These are phyloP conservation scores for Kodamaea lidongshanica DNA, from an alignment of 805 yeast genomes.

Conservation along the genomic window DNA sequence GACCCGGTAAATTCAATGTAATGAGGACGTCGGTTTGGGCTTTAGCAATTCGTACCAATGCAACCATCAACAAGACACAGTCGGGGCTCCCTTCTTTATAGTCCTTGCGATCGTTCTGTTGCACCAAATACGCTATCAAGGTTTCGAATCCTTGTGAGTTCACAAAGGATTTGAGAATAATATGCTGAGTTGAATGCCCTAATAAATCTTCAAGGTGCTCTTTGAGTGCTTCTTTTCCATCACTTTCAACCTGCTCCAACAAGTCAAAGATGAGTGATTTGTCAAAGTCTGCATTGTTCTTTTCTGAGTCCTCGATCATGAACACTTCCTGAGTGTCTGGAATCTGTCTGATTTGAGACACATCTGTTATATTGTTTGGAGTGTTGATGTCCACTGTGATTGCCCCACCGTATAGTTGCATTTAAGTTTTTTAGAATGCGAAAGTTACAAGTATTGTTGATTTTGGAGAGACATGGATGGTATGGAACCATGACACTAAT, in stretches of 20 bases:
- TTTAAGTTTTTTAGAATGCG: too few species aligned
- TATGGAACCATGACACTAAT: too few species aligned
- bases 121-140: slow-evolving; percentile 4
- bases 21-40: slow-evolving; percentile 57
- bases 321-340: slow-evolving; percentile 96
- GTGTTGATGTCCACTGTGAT: slow-evolving; percentile 34
- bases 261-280: slow-evolving; percentile 62
- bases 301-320: slow-evolving; percentile 37
- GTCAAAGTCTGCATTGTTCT: slow-evolving; percentile 27
- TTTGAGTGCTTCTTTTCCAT: slow-evolving; percentile 38
- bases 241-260: slow-evolving; percentile 43
- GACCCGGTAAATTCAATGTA: slow-evolving; percentile 51
- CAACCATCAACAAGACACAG: slow-evolving; percentile 46
- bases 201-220: slow-evolving; percentile 54
- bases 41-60: slow-evolving; percentile 46
- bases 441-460: too few species aligned
- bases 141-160: slow-evolving; percentile 6
- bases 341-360: slow-evolving; percentile 68
- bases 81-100: slow-evolving; percentile 10
- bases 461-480: too few species aligned
- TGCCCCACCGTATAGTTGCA: slow-evolving; percentile 75
- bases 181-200: slow-evolving; percentile 11
- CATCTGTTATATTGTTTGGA: slow-evolving; percentile 64
- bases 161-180: slow-evolving; percentile 3
- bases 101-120: slow-evolving; percentile 10